Evolutionary conservation across 192 early-diverging fungal genomes (phyloP), one percentile per base, ranked within the genome.

Genomic region (Gamsiella multidivaricata): DNA sequence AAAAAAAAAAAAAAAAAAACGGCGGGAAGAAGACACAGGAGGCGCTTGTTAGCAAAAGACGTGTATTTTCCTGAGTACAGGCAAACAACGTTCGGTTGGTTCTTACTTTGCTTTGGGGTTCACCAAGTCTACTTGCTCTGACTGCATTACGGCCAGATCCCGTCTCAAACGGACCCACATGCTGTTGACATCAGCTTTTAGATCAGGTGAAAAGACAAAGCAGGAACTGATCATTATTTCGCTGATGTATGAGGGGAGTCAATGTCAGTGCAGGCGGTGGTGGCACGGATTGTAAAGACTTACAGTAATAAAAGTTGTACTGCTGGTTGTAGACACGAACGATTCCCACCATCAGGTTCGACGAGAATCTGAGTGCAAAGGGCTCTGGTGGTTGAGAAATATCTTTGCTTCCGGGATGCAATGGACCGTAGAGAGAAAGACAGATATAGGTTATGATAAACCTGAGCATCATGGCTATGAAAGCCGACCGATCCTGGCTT

Each of bases 281-380:
- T n/a, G n/a, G n/a, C n/a, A n/a, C n/a, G n/a, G n/a, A n/a, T n/a
- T n/a, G n/a, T n/a, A n/a, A 25, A 11, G 8, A 20, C 58, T 51
- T 79, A 88, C 87, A 33, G 32, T 84, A 82, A 61, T 86, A 87
- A 63, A 85, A 86, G n/a, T 61, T 67, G 32, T 82, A 85, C 43
- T 89, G 88, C 50, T 89, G 86, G 26, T 71, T 58, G 46, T 82
- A 86, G 1, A 89, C 79, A 11, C 88, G 69, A 33, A 78, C 70
- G 10, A 89, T 81, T 14, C 88, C 88, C 34, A 88, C 56, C 86
- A 89, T 84, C 18, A 89, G 59, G 64, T 88, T 89, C 28, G 88
- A 89, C 12, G 81, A 83, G 37, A 89, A 66, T 14, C 88, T 66
- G 22, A 89, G 68, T 0, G 88, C 88, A 39, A 89, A 72, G 12